Evolutionary conservation across 1,139 yeast species (phyloP), one percentile per base, ranked within the genome.

Genomic region (Suhomyces atakaporum): DNA sequence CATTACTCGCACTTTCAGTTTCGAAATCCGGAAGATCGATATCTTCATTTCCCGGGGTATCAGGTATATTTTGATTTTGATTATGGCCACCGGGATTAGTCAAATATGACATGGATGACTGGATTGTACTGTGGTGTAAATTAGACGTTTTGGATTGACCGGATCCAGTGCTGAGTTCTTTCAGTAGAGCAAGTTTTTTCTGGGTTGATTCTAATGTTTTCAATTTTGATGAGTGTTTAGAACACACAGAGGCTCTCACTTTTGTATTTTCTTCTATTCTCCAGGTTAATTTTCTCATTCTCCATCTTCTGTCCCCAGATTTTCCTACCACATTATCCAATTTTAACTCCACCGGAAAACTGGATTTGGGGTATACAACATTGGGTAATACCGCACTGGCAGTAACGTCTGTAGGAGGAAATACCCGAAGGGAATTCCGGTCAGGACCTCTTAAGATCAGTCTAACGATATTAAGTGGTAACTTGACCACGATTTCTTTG

Each of bases 341-440:
- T 45, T 81, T 78, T 53, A 92, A 66, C 53, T 89, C 97, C 20
- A 92, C 72, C 0, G 94, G 84, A 53, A 92, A 87, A 0, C 82
- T 72, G 0, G 96, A 84, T 51, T 86, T 84, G 8, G 98, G 98
- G 56, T 86, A 86, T 14, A 87, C 76, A 11, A 88, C 95, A 45
- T 86, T 85, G 2, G 98, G 98, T 31, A 92, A 66, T 4, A 84
- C 84, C 3, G 95, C 90, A 26, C 84, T 78, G 3, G 96, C 95
- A 3, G 87, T 82, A 25, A 92, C 83, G 33, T 84, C 87, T 0
- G 97, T 92, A 3, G 99, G 97, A 1, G 98, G 98, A 59, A 92
- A 92, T 1, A 94, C 88, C 42, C 99, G 73, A 27, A 88, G 65
- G 1, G 96, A 87, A 54, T 86, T 88, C 47, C 89, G 74, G 56